These are phyloP conservation scores for Drechslerella dactyloides DNA, from an alignment of 2,329 filamentous ascomycete genomes.

Conservation along the genomic window DNA sequence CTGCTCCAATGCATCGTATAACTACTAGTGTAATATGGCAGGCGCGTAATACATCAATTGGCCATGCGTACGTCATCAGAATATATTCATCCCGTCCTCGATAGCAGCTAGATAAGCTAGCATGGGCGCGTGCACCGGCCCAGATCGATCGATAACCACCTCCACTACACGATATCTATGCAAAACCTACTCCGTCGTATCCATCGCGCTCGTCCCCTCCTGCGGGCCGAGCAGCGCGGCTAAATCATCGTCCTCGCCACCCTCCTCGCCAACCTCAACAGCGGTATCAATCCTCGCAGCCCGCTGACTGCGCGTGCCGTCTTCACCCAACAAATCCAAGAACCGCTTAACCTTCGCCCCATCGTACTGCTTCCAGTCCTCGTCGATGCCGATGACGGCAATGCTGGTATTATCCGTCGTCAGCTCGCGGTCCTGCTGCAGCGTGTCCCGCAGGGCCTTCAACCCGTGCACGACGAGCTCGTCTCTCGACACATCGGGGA, in stretches of 20 bases:
- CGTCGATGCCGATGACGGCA: slow-evolving; percentile 73
- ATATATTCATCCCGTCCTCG: neutral
- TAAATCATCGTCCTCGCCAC: slow-evolving; percentile 58
- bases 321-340: slow-evolving; percentile 73
- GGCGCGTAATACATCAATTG: neutral
- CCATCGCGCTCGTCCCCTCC: slow-evolving; percentile 51
- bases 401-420: slow-evolving; percentile 97
- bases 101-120: slow-evolving; percentile 9
- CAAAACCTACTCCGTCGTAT: slow-evolving; percentile 54
- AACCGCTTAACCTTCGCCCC: slow-evolving; percentile 84
- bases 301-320: slow-evolving; percentile 61
- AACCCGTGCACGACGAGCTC: slow-evolving; percentile 90
- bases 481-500: slow-evolving; percentile 76
- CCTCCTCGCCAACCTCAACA: slow-evolving; percentile 57
- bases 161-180: no score
- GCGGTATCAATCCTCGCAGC: slow-evolving; percentile 57
- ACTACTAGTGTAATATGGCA: no score
- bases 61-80: neutral
- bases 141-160: slow-evolving; percentile 17
- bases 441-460: slow-evolving; percentile 88
- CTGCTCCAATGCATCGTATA: no score
- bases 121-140: neutral
- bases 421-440: slow-evolving; percentile 96
- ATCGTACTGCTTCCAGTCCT: slow-evolving; percentile 74
- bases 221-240: slow-evolving; percentile 61